These are phyloP conservation scores for Irpex lacteus DNA, from an alignment of 1,284 basidiomycete species.

Conservation along the genomic window DNA sequence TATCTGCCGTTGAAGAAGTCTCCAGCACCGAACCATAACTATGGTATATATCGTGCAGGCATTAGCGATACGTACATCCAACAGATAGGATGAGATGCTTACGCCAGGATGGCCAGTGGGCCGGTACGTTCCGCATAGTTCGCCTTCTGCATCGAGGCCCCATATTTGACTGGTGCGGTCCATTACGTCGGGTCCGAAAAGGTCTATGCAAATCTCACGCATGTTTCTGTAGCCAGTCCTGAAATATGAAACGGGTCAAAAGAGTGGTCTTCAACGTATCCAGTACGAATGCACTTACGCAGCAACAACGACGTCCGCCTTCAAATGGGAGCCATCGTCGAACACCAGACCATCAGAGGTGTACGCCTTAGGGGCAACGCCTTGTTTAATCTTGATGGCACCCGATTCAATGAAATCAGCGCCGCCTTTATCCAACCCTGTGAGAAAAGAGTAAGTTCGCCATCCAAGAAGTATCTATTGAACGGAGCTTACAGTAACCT, in stretches of 20 bases:
- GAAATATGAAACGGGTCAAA: background rate
- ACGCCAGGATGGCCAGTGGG: slow-evolving; percentile 33
- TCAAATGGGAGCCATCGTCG: slow-evolving; percentile 56
- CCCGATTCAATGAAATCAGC: slow-evolving; percentile 36
- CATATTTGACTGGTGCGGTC: slow-evolving; percentile 44
- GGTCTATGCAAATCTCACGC: slow-evolving; percentile 33
- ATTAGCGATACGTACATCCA: background rate
- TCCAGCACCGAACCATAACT: slow-evolving; percentile 33
- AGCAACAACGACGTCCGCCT: slow-evolving; percentile 69
- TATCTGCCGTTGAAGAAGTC: slow-evolving; percentile 28
- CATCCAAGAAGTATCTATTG: slow-evolving; percentile 12
- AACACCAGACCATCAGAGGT: slow-evolving; percentile 56
- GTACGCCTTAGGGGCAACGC: slow-evolving; percentile 49
- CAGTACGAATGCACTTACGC: slow-evolving; percentile 31
- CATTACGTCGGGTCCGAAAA: slow-evolving; percentile 47
- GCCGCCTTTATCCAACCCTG: slow-evolving; percentile 11
- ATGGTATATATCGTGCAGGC: background rate
- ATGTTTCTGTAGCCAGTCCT: slow-evolving; percentile 23
- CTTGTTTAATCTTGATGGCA: slow-evolving; percentile 71
- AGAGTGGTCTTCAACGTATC: too few species aligned
- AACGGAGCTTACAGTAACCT: slow-evolving; percentile 29
- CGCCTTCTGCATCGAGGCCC: slow-evolving; percentile 56
- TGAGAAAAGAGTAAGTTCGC: slow-evolving; percentile 23
- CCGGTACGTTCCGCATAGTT: slow-evolving; percentile 38
- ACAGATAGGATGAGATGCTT: background rate